Conservation (phyloP, 257 asterid genomes). For the Fraxinus pennsylvanica region DNA sequence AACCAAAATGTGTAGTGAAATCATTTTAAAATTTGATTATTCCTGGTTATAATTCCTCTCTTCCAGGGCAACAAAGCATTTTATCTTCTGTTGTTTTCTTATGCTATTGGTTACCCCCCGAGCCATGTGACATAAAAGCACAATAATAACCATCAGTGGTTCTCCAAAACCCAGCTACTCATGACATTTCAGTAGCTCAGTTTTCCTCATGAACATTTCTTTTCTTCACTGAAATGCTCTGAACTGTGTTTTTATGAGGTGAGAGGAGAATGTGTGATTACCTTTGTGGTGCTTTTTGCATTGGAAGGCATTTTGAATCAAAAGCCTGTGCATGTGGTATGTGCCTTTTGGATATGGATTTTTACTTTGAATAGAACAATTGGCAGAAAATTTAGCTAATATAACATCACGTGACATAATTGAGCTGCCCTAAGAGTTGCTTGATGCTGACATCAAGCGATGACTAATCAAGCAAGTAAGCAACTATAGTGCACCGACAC, state of each 20-base stretch:
- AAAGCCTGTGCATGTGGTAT: not conserved
- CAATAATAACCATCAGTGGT: not conserved
- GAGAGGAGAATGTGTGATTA: not conserved
- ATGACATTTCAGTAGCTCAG: not conserved
- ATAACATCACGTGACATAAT: not conserved
- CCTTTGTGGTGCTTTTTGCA: not conserved
- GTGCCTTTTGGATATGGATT: not conserved
- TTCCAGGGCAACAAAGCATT: not conserved
- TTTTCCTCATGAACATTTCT: not conserved
- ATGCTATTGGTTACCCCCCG: not conserved
- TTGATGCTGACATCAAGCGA: not conserved
- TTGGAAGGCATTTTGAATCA: not conserved
- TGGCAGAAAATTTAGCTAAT: not conserved
- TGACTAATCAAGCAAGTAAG: not conserved
- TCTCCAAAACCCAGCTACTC: not conserved
- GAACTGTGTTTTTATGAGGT: not conserved
- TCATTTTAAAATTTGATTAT: not conserved
- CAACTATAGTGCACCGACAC: not conserved
- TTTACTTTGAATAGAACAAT: not conserved
- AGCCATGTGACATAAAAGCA: not conserved
- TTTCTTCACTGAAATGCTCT: not conserved
- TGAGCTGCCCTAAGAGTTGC: conserved; percentile 8
- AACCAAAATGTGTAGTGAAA: too few relatives aligned
- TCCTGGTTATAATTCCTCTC: not conserved
- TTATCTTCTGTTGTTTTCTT: not conserved